Evolutionary conservation across 2,329 filamentous ascomycete genomes (phyloP).

Genomic region (Ustilaginoidea virens): DNA sequence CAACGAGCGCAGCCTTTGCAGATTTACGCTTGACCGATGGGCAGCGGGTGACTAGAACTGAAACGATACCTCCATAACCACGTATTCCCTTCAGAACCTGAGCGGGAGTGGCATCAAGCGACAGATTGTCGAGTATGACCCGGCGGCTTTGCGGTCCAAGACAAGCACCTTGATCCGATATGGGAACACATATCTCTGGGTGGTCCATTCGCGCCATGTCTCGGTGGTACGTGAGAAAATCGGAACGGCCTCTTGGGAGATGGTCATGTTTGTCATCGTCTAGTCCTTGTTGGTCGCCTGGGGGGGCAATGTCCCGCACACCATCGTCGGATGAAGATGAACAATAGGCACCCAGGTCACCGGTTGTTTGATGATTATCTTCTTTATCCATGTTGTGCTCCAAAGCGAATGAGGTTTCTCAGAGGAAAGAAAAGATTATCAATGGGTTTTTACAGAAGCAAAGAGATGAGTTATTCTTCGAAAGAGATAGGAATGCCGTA

Average conservation of each 20-base stretch:
- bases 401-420: too few relatives aligned
- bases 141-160: slow-evolving; percentile 7
- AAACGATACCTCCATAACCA: slow-evolving; percentile 6
- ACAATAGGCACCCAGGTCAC: not conserved
- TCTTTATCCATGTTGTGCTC: not conserved
- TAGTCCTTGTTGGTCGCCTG: slow-evolving; percentile 1
- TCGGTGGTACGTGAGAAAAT: slow-evolving; percentile 4
- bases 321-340: not conserved
- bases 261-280: too few relatives aligned
- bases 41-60: not conserved
- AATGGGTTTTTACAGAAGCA: too few relatives aligned
- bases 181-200: slow-evolving; percentile 2
- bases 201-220: slow-evolving; percentile 1
- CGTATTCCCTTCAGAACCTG: slow-evolving; percentile 10
- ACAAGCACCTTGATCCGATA: not conserved
- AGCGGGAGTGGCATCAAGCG: not conserved
- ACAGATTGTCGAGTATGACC: slow-evolving; percentile 11
- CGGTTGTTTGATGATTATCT: not conserved
- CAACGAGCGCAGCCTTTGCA: slow-evolving; percentile 7
- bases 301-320: not conserved
- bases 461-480: too few relatives aligned
- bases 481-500: too few relatives aligned
- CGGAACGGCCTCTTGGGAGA: too few relatives aligned
- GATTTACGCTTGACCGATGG: not conserved
- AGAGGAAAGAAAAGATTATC: too few relatives aligned